Evolutionary conservation across 164 flowering plant genomes (phyloP).

Genomic region (Dillenia suffruticosa): DNA sequence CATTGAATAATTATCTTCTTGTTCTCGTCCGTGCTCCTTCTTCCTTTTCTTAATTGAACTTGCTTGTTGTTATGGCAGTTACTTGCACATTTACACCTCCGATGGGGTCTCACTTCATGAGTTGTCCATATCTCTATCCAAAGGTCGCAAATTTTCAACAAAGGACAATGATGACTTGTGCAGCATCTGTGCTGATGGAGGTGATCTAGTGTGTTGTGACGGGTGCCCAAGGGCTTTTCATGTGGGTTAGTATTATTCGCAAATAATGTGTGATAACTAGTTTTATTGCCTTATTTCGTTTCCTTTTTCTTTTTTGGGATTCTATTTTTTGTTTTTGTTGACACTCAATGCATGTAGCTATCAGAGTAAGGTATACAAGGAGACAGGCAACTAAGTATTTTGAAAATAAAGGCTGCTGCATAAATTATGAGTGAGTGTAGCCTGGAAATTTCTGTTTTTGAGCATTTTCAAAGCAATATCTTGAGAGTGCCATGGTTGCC

Average conservation of each 20-base stretch:
- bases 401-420: no score
- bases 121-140: conserved; percentile 52
- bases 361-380: no score
- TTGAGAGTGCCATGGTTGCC: no score
- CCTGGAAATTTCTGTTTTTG: no score
- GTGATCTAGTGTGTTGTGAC: conserved; percentile 80
- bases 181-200: conserved; percentile 63
- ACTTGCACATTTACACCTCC: conserved; percentile 76
- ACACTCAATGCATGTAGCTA: no score
- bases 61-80: conserved; percentile 41
- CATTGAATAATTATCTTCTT: background rate
- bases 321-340: no score
- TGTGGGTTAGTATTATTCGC: conserved; percentile 25
- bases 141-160: conserved; percentile 31
- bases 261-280: no score
- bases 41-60: conserved; percentile 1
- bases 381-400: no score
- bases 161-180: conserved; percentile 82
- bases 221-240: conserved; percentile 87
- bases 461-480: no score
- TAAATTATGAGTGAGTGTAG: no score
- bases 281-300: no score
- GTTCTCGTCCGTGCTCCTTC: background rate
- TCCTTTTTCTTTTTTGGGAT: no score
- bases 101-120: conserved; percentile 94